A percentile compares a stretch with the other conserved stretches of the same genome.
Evolutionary conservation across 1,139 yeast species (phyloP).

Genomic region (Sugiyamaella xylanicola): DNA sequence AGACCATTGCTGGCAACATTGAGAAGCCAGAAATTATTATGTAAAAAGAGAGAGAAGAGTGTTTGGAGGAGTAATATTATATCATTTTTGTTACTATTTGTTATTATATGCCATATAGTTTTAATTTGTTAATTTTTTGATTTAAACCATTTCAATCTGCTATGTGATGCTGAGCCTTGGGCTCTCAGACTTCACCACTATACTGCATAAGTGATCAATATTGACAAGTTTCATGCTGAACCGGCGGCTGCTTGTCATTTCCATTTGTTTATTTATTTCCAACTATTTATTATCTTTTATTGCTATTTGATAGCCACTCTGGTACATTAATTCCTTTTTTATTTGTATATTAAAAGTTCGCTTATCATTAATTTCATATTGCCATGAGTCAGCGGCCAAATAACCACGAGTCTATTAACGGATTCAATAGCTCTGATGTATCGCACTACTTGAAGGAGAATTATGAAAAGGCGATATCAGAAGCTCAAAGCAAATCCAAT

Average conservation of each 20-base stretch:
- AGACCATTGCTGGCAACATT: slow-evolving; percentile 92
- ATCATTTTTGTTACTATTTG: slow-evolving; percentile 4
- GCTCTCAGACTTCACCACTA: not conserved
- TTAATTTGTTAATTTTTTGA: slow-evolving; percentile 1
- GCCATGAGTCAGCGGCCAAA: slow-evolving; percentile 14
- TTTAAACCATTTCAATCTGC: not conserved
- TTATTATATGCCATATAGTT: slow-evolving; percentile 11
- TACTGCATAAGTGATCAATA: not conserved
- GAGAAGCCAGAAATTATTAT: slow-evolving; percentile 97
- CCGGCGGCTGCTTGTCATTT: not conserved
- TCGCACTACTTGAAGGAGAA: slow-evolving; percentile 29
- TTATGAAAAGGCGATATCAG: slow-evolving; percentile 27
- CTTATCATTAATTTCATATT: not conserved
- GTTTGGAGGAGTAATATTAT: not conserved
- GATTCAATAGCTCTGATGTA: slow-evolving; percentile 36
- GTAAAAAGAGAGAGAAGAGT: slow-evolving; percentile 47
- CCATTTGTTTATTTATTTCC: not conserved
- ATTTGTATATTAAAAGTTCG: too few species aligned
- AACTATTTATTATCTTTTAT: not conserved
- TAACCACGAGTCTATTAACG: slow-evolving; percentile 32
- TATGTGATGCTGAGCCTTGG: too few species aligned
- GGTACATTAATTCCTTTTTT: too few species aligned
- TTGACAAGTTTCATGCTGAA: not conserved
- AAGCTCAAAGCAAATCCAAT: slow-evolving; percentile 19
- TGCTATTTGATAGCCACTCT: too few species aligned